phyloP scores from a whole-genome alignment of 768 basidiomycete species.

The Hydnum rufescens region DNA sequence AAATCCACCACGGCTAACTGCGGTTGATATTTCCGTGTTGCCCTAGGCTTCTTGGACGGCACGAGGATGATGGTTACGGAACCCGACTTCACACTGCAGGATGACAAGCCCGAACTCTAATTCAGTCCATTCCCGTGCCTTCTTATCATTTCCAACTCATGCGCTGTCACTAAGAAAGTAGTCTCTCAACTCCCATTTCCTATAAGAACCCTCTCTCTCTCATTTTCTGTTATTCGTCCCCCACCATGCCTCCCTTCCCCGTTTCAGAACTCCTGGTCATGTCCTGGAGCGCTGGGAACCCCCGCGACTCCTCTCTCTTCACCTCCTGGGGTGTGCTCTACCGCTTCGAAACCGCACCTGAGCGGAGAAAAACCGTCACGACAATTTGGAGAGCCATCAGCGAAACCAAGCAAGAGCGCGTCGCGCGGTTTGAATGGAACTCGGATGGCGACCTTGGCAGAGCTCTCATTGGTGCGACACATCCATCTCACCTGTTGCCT shows the following conservation, averaged over 20 bases:
- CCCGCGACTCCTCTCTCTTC: conserved; percentile 66
- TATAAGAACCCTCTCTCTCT: background rate
- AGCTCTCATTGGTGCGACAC: conserved; percentile 32
- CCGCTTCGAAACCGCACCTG: conserved; percentile 10
- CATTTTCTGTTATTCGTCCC: background rate
- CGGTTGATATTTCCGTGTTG: background rate
- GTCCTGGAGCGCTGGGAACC: conserved; percentile 65
- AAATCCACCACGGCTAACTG: too few species aligned
- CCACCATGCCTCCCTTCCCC: conserved; percentile 8
- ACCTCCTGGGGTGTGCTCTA: conserved; percentile 23
- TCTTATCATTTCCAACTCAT: conserved; percentile 2
- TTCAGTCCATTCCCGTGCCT: background rate
- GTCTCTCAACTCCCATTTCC: background rate
- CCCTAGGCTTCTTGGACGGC: background rate
- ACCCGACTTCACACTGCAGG: background rate
- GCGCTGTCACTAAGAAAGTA: background rate
- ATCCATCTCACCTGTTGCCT: background rate
- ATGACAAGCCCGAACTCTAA: background rate
- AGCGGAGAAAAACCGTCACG: conserved; percentile 19
- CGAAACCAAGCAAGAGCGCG: conserved; percentile 61
- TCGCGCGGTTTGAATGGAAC: conserved; percentile 78
- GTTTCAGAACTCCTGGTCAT: background rate
- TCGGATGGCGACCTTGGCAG: conserved; percentile 67
- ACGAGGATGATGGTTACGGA: background rate
- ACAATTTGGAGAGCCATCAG: conserved; percentile 57